phyloP scores from a whole-genome alignment of 176 grass and related monocot species.

The Avena insularis region DNA sequence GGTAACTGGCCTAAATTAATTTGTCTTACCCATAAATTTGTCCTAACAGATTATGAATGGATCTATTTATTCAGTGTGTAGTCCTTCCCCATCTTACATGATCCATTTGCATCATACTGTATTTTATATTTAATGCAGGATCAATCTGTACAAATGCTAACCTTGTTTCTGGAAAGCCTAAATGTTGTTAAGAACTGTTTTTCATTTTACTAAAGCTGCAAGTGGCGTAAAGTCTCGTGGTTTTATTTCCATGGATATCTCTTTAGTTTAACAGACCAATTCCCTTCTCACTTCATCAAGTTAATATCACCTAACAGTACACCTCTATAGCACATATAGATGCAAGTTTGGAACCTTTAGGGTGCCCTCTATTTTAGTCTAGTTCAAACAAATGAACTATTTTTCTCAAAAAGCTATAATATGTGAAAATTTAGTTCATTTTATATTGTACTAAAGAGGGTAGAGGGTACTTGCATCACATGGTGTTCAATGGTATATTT shows the following conservation, averaged over 20 bases:
- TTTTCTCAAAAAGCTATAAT: no score
- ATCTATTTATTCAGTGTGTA: not conserved
- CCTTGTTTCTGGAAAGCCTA: not conserved
- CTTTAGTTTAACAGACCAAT: not conserved
- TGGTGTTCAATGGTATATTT: conserved; percentile 25
- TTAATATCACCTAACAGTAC: conserved; percentile 19
- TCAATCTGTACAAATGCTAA: not conserved
- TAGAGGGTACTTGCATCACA: no score
- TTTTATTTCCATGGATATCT: not conserved
- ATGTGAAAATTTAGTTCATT: no score
- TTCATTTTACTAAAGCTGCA: not conserved
- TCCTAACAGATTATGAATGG: not conserved
- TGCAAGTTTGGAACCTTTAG: no score
- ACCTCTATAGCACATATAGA: not conserved
- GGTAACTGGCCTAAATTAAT: conserved; percentile 20
- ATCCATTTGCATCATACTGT: not conserved
- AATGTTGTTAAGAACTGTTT: not conserved
- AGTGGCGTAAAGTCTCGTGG: not conserved
- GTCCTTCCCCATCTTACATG: not conserved
- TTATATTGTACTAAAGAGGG: no score
- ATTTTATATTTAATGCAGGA: not conserved
- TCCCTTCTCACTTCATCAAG: conserved; percentile 4
- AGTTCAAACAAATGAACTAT: no score
- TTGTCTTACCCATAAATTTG: not conserved
- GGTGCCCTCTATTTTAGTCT: no score